A percentile compares a stretch with the other conserved stretches of the same genome.
These are phyloP conservation scores for Trichocladium antarcticum DNA, from an alignment of 495 filamentous ascomycete genomes.

Conservation along the genomic window DNA sequence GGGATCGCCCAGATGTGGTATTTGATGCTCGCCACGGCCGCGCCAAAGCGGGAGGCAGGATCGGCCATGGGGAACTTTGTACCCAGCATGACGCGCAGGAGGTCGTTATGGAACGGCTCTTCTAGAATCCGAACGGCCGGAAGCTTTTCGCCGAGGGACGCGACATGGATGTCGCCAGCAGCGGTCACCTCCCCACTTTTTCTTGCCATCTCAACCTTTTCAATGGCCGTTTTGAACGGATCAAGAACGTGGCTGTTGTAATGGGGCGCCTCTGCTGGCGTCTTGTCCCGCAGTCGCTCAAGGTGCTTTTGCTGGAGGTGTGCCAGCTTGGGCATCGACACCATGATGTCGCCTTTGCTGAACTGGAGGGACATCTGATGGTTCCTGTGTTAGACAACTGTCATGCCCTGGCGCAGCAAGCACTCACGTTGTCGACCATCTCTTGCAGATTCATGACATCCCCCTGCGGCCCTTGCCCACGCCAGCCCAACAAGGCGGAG, in stretches of 20 bases:
- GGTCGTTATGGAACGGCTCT: neutral
- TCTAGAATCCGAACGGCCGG: neutral
- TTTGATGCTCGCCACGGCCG: slow-evolving; percentile 47
- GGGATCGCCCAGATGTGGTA: slow-evolving; percentile 52
- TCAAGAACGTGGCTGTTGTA: slow-evolving; percentile 15
- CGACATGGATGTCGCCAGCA: neutral
- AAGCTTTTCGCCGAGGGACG: neutral
- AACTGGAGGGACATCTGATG: slow-evolving; percentile 62
- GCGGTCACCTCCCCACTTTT: neutral
- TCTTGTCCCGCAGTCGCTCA: slow-evolving; percentile 8
- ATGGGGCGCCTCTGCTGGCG: neutral
- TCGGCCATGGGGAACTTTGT: slow-evolving; percentile 1
- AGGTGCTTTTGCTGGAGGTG: slow-evolving; percentile 69
- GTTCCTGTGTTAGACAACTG: neutral
- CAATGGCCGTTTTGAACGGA: neutral
- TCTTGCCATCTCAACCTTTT: neutral
- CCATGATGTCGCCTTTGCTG: slow-evolving; percentile 79
- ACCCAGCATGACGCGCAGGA: neutral
- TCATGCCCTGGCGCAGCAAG: slow-evolving; percentile 5
- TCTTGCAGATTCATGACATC: slow-evolving; percentile 62
- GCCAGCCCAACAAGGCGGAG: slow-evolving; percentile 74
- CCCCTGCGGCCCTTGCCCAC: slow-evolving; percentile 7
- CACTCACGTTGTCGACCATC: slow-evolving; percentile 52
- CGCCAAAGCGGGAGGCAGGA: slow-evolving; percentile 2
- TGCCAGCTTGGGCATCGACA: slow-evolving; percentile 67